Evolutionary conservation across 164 flowering plant species (phyloP).

Genomic region (Malania oleifera): DNA sequence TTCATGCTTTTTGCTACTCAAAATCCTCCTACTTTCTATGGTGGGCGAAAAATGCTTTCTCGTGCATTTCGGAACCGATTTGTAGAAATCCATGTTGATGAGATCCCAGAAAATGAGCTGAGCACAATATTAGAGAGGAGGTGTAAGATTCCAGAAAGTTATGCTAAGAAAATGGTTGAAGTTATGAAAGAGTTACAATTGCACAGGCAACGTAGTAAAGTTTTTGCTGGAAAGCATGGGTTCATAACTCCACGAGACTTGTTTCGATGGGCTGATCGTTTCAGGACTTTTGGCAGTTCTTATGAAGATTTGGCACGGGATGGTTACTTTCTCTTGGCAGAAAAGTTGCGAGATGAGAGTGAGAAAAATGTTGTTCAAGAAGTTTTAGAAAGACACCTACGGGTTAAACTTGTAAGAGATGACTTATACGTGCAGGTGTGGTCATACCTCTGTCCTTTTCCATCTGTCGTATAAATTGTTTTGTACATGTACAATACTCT

Average conservation of each 20-base stretch:
- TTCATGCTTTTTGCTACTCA: slow-evolving; percentile 99
- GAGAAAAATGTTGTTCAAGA: slow-evolving; percentile 73
- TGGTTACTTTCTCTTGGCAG: slow-evolving; percentile 87
- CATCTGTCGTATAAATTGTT: no score
- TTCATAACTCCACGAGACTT: slow-evolving; percentile 93
- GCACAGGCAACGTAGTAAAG: slow-evolving; percentile 79
- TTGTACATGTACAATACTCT: no score
- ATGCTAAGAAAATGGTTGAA: slow-evolving; percentile 81
- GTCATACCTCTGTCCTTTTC: slow-evolving; percentile 6
- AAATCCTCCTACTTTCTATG: slow-evolving; percentile 90
- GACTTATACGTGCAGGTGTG: slow-evolving; percentile 57
- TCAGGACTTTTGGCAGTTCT: slow-evolving; percentile 40
- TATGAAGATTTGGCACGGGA: slow-evolving; percentile 76
- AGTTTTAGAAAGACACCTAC: slow-evolving; percentile 58
- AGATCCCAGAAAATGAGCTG: slow-evolving; percentile 83
- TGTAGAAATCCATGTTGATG: slow-evolving; percentile 96
- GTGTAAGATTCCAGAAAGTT: slow-evolving; percentile 57
- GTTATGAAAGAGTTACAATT: slow-evolving; percentile 94
- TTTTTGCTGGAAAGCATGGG: slow-evolving; percentile 97
- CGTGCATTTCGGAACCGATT: slow-evolving; percentile 97
- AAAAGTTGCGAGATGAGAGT: slow-evolving; percentile 66
- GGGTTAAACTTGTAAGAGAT: slow-evolving; percentile 42
- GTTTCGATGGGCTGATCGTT: slow-evolving; percentile 96
- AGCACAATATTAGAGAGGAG: slow-evolving; percentile 52
- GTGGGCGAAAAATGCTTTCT: slow-evolving; percentile 95